Percentiles rank a stretch among this genome's conserved stretches.
phyloP scores from a whole-genome alignment of 495 filamentous ascomycete genomes.

The Aspergillus cavernicola region DNA sequence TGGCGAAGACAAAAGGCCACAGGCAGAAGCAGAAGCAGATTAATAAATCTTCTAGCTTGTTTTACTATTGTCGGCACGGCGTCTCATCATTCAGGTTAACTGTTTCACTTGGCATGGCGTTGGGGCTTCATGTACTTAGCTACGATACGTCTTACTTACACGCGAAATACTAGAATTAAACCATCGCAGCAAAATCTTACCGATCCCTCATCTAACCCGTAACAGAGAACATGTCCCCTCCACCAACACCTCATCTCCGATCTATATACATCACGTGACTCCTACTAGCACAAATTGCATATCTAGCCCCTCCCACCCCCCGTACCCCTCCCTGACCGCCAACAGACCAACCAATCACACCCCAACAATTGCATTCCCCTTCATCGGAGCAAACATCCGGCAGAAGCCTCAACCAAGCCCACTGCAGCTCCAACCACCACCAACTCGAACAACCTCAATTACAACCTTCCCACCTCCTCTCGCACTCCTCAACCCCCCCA shows the following conservation, averaged over 20 bases:
- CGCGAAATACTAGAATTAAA: too few species aligned
- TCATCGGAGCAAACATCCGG: slow-evolving; percentile 1
- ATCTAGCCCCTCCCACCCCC: background rate
- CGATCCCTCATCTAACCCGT: too few species aligned
- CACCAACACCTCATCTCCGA: too few species aligned
- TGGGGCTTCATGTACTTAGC: background rate
- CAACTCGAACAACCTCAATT: background rate
- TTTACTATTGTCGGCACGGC: background rate
- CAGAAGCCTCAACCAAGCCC: slow-evolving; percentile 6
- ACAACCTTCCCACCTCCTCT: background rate
- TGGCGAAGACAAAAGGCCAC: background rate
- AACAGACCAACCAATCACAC: slow-evolving; percentile 18
- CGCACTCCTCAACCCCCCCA: background rate
- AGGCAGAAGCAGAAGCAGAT: too few species aligned
- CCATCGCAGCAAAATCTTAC: too few species aligned
- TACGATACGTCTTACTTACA: slow-evolving; percentile 13
- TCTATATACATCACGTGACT: slow-evolving; percentile 6
- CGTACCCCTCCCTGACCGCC: slow-evolving; percentile 8
- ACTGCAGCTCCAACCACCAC: slow-evolving; percentile 3
- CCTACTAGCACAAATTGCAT: slow-evolving; percentile 4
- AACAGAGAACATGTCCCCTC: too few species aligned
- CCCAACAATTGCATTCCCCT: slow-evolving; percentile 17
- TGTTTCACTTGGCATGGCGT: slow-evolving; percentile 14
- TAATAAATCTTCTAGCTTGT: too few species aligned
- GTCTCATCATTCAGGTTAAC: background rate